These are phyloP conservation scores for Colletotrichum destructivum DNA, from an alignment of 2,329 filamentous ascomycete species.

Conservation along the genomic window DNA sequence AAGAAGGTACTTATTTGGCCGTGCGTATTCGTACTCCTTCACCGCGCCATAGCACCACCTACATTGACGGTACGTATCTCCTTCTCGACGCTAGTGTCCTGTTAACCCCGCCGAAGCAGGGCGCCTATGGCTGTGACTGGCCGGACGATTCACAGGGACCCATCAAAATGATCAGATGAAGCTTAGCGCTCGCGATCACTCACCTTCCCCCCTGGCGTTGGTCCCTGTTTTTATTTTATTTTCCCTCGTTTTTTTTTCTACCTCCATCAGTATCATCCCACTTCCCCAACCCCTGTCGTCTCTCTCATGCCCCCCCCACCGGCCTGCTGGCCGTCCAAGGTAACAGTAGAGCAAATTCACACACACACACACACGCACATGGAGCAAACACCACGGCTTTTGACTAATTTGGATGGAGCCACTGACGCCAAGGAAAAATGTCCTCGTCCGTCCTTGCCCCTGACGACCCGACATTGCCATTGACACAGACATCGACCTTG, in stretches of 20 bases:
- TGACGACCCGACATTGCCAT: neutral
- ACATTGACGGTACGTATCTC: neutral
- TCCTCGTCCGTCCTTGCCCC: constrained; percentile 2
- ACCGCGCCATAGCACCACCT: neutral
- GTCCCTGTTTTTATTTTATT: constrained; percentile 10
- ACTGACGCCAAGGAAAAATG: neutral
- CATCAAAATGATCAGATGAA: constrained; percentile 10
- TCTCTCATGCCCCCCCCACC: too few species aligned
- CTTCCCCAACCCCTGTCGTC: too few species aligned
- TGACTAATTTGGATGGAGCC: constrained; percentile 6
- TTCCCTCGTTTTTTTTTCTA: neutral
- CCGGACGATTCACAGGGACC: neutral
- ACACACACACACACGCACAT: too few species aligned
- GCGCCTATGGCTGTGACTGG: neutral
- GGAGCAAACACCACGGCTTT: neutral
- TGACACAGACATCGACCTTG: too few species aligned
- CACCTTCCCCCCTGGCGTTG: neutral
- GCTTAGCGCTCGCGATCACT: constrained; percentile 6
- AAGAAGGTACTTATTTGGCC: neutral
- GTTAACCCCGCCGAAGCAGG: neutral
- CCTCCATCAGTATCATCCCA: too few species aligned
- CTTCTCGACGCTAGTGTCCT: neutral
- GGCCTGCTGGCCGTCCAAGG: too few species aligned
- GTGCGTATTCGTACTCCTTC: neutral
- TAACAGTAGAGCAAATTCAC: too few species aligned